Conservation (phyloP, 371 early-diverging fungal species). For the Funneliformis caledonium region DNA sequence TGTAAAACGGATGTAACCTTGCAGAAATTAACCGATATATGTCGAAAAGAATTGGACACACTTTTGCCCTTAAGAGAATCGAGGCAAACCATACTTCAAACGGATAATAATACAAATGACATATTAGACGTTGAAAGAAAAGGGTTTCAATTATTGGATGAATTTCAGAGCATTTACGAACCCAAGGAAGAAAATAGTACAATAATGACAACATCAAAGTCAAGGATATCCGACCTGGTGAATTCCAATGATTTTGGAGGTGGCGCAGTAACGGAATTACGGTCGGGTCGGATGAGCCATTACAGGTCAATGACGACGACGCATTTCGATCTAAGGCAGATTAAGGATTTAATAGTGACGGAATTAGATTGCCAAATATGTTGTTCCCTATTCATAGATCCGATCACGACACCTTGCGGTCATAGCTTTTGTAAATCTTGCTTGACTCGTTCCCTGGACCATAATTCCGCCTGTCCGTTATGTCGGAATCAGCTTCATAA, state of each 20-base stretch:
- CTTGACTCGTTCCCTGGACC: constrained; percentile 55
- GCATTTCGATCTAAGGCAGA: background rate
- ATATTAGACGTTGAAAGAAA: background rate
- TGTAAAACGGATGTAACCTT: constrained; percentile 4
- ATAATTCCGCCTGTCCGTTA: constrained; percentile 50
- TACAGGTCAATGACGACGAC: background rate
- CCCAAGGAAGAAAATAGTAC: no score
- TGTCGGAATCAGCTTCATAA: constrained; percentile 52
- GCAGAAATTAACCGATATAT: constrained; percentile 21
- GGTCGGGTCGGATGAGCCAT: background rate
- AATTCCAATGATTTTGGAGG: no score
- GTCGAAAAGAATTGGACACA: background rate
- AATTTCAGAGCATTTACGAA: no score
- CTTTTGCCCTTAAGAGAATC: background rate
- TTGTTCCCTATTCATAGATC: constrained; percentile 54
- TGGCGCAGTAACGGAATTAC: no score
- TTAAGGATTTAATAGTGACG: constrained; percentile 41
- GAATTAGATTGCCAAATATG: constrained; percentile 69
- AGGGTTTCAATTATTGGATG: background rate
- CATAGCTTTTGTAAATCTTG: constrained; percentile 73
- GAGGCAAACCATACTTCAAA: background rate
- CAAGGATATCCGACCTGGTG: no score
- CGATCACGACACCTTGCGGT: constrained; percentile 71
- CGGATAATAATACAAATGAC: background rate
- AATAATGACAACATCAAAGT: no score